Conservation (phyloP, 805 yeast genomes). For the Kodamaea leandrae region DNA sequence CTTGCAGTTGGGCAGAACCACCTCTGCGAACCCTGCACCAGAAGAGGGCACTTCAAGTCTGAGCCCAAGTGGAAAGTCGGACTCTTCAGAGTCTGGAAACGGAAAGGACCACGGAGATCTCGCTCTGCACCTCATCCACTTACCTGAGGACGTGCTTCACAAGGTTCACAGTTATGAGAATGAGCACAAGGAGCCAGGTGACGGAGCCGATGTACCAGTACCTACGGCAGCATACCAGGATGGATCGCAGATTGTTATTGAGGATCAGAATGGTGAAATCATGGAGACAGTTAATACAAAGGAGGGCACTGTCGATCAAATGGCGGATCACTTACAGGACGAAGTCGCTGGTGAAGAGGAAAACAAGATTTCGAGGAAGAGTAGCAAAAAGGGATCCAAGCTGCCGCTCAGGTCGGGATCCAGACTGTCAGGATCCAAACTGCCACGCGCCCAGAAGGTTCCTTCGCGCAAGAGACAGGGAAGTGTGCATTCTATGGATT, state of each 20-base stretch:
- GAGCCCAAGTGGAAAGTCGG: conserved; percentile 1
- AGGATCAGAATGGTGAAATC: conserved; percentile 82
- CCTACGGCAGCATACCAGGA: conserved; percentile 53
- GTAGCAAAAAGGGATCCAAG: too few species aligned
- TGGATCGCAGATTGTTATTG: conserved; percentile 69
- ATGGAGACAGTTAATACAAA: conserved; percentile 49
- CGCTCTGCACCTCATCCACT: not conserved
- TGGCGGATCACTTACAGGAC: conserved; percentile 5
- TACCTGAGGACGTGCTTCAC: conserved; percentile 1
- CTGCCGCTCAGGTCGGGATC: too few species aligned
- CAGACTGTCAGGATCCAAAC: too few species aligned
- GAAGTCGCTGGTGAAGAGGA: not conserved
- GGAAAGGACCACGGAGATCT: conserved; percentile 5
- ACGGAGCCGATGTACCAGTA: conserved; percentile 5
- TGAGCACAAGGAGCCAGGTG: conserved; percentile 1
- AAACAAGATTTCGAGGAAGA: not conserved
- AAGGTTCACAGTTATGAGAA: not conserved
- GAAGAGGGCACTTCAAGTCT: conserved; percentile 5
- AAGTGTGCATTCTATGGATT: conserved; percentile 40
- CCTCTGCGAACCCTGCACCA: conserved; percentile 15
- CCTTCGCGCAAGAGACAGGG: too few species aligned
- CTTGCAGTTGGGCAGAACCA: conserved; percentile 37
- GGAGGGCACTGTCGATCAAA: conserved; percentile 16
- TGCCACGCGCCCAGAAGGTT: too few species aligned
- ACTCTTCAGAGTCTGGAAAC: conserved; percentile 3